Evolutionary conservation across 495 filamentous ascomycete species (phyloP).

Genomic region (Penicillium bialowiezense): DNA sequence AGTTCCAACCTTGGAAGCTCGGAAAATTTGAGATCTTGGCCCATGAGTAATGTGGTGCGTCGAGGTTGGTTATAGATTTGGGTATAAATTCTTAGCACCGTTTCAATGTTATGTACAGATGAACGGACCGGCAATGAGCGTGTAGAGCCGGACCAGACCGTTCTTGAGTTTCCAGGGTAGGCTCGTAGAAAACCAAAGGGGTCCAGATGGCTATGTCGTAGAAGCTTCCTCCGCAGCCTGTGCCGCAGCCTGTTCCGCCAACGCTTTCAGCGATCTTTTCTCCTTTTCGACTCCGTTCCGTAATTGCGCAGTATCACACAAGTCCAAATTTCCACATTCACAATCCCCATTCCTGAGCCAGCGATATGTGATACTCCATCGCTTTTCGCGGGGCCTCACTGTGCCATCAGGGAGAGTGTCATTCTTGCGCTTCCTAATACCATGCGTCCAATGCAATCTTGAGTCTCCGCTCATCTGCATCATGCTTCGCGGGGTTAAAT

Average conservation of each 20-base stretch:
- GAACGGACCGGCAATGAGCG: no score
- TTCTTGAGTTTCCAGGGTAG: no score
- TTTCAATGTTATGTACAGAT: no score
- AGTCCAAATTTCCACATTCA: slow-evolving; percentile 36
- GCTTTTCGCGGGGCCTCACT: slow-evolving; percentile 24
- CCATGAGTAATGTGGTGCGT: no score
- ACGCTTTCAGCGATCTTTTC: slow-evolving; percentile 31
- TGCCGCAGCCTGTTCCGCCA: slow-evolving; percentile 14
- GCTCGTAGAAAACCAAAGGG: no score
- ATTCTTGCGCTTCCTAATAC: slow-evolving; percentile 40
- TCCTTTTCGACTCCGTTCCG: slow-evolving; percentile 37
- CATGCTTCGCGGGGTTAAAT: slow-evolving; percentile 35
- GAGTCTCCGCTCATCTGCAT: slow-evolving; percentile 37
- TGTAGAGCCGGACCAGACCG: no score
- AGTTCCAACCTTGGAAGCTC: no score
- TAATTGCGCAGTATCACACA: slow-evolving; percentile 37
- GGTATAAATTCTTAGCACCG: no score
- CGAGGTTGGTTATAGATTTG: no score
- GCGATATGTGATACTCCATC: slow-evolving; percentile 45
- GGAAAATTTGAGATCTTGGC: no score
- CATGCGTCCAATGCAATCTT: slow-evolving; percentile 43
- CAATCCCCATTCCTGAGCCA: slow-evolving; percentile 37
- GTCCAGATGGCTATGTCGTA: no score
- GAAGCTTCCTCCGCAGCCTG: no score
- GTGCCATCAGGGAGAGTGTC: slow-evolving; percentile 33